These are phyloP conservation scores for Russula sp. DNA, from an alignment of 768 basidiomycete species.

Conservation along the genomic window DNA sequence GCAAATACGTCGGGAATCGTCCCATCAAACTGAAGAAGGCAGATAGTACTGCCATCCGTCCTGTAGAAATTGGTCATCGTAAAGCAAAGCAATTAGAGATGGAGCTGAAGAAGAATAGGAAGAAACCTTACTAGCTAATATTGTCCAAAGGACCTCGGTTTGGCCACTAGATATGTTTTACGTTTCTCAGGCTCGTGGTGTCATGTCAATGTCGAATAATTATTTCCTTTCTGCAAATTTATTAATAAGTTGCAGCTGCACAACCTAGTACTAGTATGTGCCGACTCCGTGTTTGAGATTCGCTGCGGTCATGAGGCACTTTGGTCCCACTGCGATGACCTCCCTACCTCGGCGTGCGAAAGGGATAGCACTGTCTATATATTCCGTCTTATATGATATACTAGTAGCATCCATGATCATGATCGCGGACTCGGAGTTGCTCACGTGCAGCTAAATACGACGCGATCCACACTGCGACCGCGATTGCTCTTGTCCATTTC, in stretches of 20 bases:
- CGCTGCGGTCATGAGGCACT: not conserved
- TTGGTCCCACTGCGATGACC: not conserved
- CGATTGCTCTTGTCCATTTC: not conserved
- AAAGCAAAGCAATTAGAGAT: constrained; percentile 90
- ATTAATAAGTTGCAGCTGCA: not conserved
- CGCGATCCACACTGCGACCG: not conserved
- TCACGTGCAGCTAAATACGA: constrained; percentile 1
- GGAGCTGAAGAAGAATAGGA: constrained; percentile 81
- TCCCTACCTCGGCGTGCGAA: too few relatives aligned
- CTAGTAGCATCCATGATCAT: too few relatives aligned
- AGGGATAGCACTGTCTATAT: too few relatives aligned
- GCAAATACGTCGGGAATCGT: constrained; percentile 97
- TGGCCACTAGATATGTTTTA: not conserved
- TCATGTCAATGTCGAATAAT: not conserved
- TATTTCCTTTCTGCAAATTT: not conserved
- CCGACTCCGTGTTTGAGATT: not conserved
- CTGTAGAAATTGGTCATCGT: constrained; percentile 88
- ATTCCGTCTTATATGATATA: too few relatives aligned
- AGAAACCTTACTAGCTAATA: constrained; percentile 64
- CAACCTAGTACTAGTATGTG: too few relatives aligned
- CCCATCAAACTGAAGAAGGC: constrained; percentile 97
- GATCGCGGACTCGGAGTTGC: not conserved
- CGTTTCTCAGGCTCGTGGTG: not conserved
- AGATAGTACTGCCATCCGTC: constrained; percentile 74
- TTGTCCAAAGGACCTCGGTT: not conserved